Base-by-base conservation (phyloP, 1,139 yeast genomes). In the Casaregolazyma lundiana region DNA sequence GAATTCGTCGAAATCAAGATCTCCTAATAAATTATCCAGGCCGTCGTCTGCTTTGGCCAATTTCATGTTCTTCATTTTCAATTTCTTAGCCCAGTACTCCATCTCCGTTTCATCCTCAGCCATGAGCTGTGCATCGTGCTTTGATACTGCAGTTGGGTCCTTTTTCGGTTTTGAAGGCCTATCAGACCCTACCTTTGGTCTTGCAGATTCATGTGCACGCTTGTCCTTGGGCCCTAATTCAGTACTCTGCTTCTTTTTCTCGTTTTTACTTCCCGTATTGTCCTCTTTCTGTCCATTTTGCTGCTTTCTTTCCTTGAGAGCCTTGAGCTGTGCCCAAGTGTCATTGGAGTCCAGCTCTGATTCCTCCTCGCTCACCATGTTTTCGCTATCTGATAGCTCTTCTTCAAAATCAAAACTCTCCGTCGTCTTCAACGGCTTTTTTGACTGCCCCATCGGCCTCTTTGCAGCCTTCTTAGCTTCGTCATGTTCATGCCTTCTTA, bases 81-180 rank as follows among this genome's bases (percentile, higher is more conserved):
- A 71, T 56, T 84, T 82, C 53, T 84, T 84, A 3, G 96, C 92
- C 61, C 88, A 90, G 60, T 81, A 88, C 20, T 76, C 80, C 67
- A 88, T 80, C 41, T 90, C 96, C 44, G 79, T 80, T 48, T 87
- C 94, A 57, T 87, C 95, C 52, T 76, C 73, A 43, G 70, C 70
- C 58, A 76, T 64, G 30, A 74, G 67, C 13, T 74, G 75, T 38
- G 53, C 53, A 16, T 62, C 65, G 20, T 57, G 56, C 20, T 51
- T 55, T 11, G 57, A 45, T 13, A 48, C 38, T 17, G 47, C 39
- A 30, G 38, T n/a, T 20, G 57, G 53, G 26, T 48, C 57, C 1
- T 53, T 52, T 7, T 17, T 32, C 22, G 18, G 24, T 20, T 32
- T 32, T 17, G 15, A n/a, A 20, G n/a, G 32, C 32, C 32, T 6